phyloP scores from a whole-genome alignment of 257 asterid species.

The Solanum tacnaense region DNA sequence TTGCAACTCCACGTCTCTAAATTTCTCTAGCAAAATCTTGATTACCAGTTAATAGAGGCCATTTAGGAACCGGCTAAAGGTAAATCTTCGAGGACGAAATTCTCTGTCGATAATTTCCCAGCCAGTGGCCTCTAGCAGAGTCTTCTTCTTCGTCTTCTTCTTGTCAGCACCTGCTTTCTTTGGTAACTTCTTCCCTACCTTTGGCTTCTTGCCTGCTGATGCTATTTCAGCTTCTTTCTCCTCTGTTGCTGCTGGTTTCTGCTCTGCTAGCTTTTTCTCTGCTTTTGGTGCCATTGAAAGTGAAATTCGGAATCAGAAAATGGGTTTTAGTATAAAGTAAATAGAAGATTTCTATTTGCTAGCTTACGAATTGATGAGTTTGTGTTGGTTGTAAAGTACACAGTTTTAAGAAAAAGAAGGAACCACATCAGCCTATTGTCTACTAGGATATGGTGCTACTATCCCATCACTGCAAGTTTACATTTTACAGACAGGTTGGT shows the following conservation, averaged over 20 bases:
- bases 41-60: slow-evolving; percentile 56
- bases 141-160: not conserved
- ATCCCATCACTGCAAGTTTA: not conserved
- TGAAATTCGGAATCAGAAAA: not conserved
- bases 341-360: not conserved
- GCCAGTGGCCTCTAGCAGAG: slow-evolving; percentile 15
- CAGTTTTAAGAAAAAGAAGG: no score
- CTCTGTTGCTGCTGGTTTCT: not conserved
- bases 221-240: not conserved
- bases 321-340: not conserved
- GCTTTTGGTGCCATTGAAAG: not conserved
- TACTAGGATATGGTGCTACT: not conserved
- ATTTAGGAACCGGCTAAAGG: slow-evolving; percentile 62
- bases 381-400: not conserved
- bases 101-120: slow-evolving; percentile 66
- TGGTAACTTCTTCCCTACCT: not conserved
- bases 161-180: not conserved
- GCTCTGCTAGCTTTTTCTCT: not conserved
- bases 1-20: slow-evolving; percentile 17
- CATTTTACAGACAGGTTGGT: not conserved
- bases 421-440: not conserved
- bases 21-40: slow-evolving; percentile 67
- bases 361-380: not conserved
- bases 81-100: slow-evolving; percentile 59
- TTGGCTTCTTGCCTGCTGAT: not conserved